phyloP scores from a whole-genome alignment of 148 eudicot genomes.

The Amaranthus hypochondriacus region DNA sequence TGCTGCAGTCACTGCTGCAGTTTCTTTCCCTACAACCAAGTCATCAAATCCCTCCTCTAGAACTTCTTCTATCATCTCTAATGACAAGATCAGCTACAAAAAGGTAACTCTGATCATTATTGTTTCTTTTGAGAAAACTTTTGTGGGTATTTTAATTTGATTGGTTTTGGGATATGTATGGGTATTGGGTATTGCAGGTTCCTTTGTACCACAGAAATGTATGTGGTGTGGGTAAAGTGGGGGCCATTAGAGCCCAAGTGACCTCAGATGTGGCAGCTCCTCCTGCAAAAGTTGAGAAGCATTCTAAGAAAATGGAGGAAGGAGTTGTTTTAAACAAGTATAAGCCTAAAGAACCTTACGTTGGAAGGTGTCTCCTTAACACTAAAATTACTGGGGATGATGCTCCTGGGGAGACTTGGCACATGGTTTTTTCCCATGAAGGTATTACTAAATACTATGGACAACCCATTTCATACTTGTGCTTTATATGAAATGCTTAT shows the following conservation, averaged over 20 bases:
- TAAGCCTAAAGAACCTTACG: slow-evolving; percentile 87
- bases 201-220: slow-evolving; percentile 60
- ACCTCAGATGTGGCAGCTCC: slow-evolving; percentile 54
- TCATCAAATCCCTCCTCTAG: slow-evolving; percentile 50
- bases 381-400: slow-evolving; percentile 94
- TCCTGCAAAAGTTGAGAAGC: slow-evolving; percentile 68
- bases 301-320: slow-evolving; percentile 85
- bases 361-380: slow-evolving; percentile 78
- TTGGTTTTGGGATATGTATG: not conserved
- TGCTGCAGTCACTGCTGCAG: slow-evolving; percentile 84
- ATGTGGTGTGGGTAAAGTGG: slow-evolving; percentile 38
- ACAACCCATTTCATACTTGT: too few relatives aligned
- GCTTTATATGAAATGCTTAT: not conserved
- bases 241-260: slow-evolving; percentile 69
- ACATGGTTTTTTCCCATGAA: slow-evolving; percentile 91
- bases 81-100: slow-evolving; percentile 50
- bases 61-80: slow-evolving; percentile 48
- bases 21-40: slow-evolving; percentile 76
- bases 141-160: not conserved
- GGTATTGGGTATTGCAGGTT: slow-evolving; percentile 41
- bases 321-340: slow-evolving; percentile 77
- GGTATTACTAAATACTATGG: slow-evolving; percentile 33
- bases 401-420: slow-evolving; percentile 99
- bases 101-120: slow-evolving; percentile 40
- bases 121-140: not conserved